Evolutionary conservation across 1,139 yeast species (phyloP), one percentile per base, ranked within the genome.

Genomic region (Pichia sp.): DNA sequence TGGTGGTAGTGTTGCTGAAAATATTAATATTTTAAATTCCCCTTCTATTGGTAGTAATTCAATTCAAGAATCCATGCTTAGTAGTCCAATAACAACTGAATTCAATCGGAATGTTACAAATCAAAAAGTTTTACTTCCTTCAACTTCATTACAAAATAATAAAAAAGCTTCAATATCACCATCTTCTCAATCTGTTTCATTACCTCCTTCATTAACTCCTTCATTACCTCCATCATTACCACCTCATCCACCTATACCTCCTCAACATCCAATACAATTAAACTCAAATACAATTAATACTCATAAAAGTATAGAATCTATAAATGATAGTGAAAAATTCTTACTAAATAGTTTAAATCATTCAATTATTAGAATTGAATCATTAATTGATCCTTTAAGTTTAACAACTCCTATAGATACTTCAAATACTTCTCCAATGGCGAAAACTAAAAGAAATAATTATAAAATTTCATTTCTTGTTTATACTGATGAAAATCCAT

Each of bases 321-420:
- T 25, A 6, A 48, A 48, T 40, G 51, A 50, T 40, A 43, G 48
- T 48, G 52, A 50, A 32, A 64, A 63, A 37, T 63, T 61, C 45
- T 43, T 62, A 30, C 49, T 94, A 2, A 78, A 75, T 31, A 87
- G 83, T 33, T 71, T 87, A 46, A 74, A 76, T 33, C 80, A 87
- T 0, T 59, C 66, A 1, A 52, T 61, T 9, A 76, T 87, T 30
- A 67, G 73, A 25, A 76, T 88, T 5, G 73, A 71, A 27, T 76
- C 87, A 5, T 69, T 79, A 6, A 77, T 9, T 67, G 86, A 46
- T 69, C 76, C 62, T 2, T 30, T 27, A 30, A 40, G 33, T 2
- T 42, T 50, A 30, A 41, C 53, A 1, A 25, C 33, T 7, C 53
- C 53, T 5, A 7, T 43, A 5, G 53, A 50, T 29, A 11, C 48